Evolutionary conservation across 1,284 basidiomycete genomes (phyloP), one percentile per base, ranked within the genome.

Genomic region (Fomitiporia mediterranea): DNA sequence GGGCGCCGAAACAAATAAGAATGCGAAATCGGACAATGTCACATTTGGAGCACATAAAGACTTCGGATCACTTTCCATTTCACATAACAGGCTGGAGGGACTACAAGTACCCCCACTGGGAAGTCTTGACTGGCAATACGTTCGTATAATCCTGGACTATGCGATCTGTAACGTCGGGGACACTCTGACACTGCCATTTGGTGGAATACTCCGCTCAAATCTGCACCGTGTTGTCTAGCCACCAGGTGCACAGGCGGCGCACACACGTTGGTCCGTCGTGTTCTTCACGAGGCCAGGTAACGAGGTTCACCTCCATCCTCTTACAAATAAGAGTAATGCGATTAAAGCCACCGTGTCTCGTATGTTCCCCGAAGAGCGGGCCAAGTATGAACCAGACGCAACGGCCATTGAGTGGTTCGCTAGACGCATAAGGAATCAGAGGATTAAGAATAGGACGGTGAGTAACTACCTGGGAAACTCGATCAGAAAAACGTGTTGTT

Each of bases 81-180:
- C 86, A 50, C 82, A 85, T 66, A 88, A 88, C 66, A 77, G 78
- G 13, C 76, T 89, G 0, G 86, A 86, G 2, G 87, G 86, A 0
- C 69, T 89, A 4, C 86, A 89, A 62, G 84, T 89, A 0, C 72
- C 87, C 40, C 76, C 78, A 0, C 84, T 84, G 0, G 81, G 80
- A 2, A 70, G 76, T 8, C 74, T 80, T n/a, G 67, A 75, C 19
- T 89, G 86, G 86, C 81, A 81, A 62, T 88, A 86, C 60, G 74
- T 88, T 58, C 77, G 78, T 72, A 83, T 83, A 0, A 65, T 86
- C 27, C 77, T 79, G 0, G 78, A 79, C 0, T 78, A 82, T 56
- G 79, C 79, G 1, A 72, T 84, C 30, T 82, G 83, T 65, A 84
- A 84, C 60, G 55, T 84, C 11, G 82, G 82, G 6, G 82, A 84